Base-by-base conservation (phyloP, 495 filamentous ascomycete genomes). In the Saxispiralis lemnorum region DNA sequence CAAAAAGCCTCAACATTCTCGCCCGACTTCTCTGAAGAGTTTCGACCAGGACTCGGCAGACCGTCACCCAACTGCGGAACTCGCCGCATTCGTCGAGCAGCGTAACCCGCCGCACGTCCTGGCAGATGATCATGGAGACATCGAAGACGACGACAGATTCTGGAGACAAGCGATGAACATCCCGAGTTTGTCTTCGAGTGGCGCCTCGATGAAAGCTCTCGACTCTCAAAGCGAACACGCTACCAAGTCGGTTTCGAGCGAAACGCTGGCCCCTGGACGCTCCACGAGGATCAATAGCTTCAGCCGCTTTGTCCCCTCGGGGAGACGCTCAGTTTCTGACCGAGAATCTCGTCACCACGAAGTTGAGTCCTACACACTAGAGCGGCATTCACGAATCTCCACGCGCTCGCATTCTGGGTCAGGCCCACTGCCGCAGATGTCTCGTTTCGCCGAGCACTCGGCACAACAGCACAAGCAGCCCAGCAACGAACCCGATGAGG, bases 121-220 rank as follows among this genome's bases (percentile, higher is more conserved):
- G 9, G 19, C 37, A 39, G 13, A 35, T 17, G 16, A n/a, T 35
- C 4, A 4, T 35, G 34, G 4, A 12, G n/a, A 35, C 34, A 13
- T 4, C 35, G 42, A 24, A 41, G 43, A 41, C 1, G 43, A 46
- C 32, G 48, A 51, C 7, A 21, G 34, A 1, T 20, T 39, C 1
- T 51, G 48, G 48, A 38, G 48, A 36, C 19, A 33, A 5, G 4
- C 47, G 14, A 9, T 46, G 19, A 13, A 42, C 6, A 51, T 51
- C 17, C 2, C 21, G 11, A 20, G 17, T 2, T 24, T 32, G 11
- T 17, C 30, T 6, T 47, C 48, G 12, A 51, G 48, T 15, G 44
- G 40, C 19, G 33, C 38, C 2, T 51, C 48, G 1, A 19, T 51
- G 31, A 31, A n/a, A 15, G 48, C 48, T 4, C 3, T 51, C 11